Evolutionary conservation across 1,284 basidiomycete species (phyloP), one percentile per base, ranked within the genome.

Genomic region (Cutaneotrichosporon spelunceum): DNA sequence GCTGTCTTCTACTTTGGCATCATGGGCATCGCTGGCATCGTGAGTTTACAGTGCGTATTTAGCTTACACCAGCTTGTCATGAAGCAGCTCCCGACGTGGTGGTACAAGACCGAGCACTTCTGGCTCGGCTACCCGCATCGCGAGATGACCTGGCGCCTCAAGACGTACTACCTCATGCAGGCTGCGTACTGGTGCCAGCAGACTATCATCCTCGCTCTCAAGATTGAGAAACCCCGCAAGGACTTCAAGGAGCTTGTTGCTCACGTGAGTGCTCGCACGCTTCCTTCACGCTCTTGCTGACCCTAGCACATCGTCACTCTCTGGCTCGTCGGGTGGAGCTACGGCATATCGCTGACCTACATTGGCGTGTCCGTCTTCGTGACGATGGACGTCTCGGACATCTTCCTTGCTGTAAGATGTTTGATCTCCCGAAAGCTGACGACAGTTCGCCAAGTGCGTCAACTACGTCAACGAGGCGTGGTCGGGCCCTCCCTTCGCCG

Each of bases 371-470:
- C 93, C 2, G 86, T 99, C 27, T 98, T 90, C 72, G 84, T 95
- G 72, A 95, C 93, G 75, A 99, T 98, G 95, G 95, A 99, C 80
- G 84, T 95, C 34, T 93, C 93, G 3, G 95, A 99, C 74, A 81
- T 86, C 24, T 91, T 90, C 80, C 83, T 99, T 23, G 91, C 89
- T 24, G 91, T 92, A 65, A 69, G 88, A 80, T 39, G 13, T 1
- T 1, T 16, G 19, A 16, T 21, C 7, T 10, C 14, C 14, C 14
- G 13, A 14, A 23, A 56, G 19, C 48, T 56, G 34, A 29, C 27
- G 56, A 14, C 67, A 93, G 90, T 79, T 89, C 57, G 87, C 90
- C 13, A 96, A 96, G 80, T 78, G 92, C 21, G 77, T 93, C 61
- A 94, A 95, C 79, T 97, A 97, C 73, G 83, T 95, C 44, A 84